Conservation (phyloP, 225 moss, liverwort and hornwort genomes). For the Marchantia polymorpha region DNA sequence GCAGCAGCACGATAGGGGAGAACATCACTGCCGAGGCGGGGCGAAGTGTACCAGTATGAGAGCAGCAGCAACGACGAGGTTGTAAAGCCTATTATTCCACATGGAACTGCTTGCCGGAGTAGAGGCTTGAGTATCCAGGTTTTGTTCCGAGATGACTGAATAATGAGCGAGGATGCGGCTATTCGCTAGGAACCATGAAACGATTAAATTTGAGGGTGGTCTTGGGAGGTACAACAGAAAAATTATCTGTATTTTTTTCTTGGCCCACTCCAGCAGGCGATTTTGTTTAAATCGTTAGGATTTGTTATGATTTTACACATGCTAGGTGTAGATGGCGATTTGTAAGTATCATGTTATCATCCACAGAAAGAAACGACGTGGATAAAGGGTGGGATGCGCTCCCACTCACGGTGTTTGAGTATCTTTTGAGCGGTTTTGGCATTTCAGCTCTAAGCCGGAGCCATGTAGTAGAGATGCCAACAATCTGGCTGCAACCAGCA, state of each 20-base stretch:
- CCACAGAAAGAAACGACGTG: not conserved
- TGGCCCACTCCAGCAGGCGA: constrained; percentile 15
- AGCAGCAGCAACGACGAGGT: not conserved
- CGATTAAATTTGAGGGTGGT: not conserved
- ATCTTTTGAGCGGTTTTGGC: not conserved
- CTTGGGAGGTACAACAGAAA: not conserved
- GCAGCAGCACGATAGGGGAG: not conserved
- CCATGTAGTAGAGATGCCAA: not conserved
- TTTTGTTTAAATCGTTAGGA: constrained; percentile 9
- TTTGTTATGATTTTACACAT: constrained; percentile 4
- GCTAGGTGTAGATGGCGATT: constrained; percentile 5
- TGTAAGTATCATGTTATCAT: not conserved
- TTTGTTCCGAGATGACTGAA: not conserved
- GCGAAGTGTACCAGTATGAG: not conserved
- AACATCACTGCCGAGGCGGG: not conserved
- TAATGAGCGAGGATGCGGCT: constrained; percentile 4
- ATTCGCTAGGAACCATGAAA: not conserved
- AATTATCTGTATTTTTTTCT: not conserved
- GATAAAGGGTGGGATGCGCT: not conserved
- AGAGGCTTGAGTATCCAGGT: not conserved
- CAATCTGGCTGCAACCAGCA: constrained; percentile 7
- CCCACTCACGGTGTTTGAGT: not conserved
- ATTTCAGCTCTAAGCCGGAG: not conserved
- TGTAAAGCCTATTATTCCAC: constrained; percentile 9
- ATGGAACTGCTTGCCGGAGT: not conserved